These are phyloP conservation scores for Cyphellophora attinorum DNA, from an alignment of 2,329 filamentous ascomycete species.

Conservation along the genomic window DNA sequence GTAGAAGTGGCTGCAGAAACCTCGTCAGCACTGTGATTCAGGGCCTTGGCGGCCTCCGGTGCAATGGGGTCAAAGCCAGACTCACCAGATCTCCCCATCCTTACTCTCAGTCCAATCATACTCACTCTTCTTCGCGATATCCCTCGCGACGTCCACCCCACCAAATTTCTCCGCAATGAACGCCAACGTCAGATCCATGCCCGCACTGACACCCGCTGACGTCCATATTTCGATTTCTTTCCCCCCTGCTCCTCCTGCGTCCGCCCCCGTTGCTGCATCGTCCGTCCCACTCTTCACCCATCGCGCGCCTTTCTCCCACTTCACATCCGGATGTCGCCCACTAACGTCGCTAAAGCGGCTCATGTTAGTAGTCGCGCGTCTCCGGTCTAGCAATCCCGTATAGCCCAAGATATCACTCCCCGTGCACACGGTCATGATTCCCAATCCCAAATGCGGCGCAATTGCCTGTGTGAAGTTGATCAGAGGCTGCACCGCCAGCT, in stretches of 20 bases:
- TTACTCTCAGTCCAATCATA: constrained; percentile 29
- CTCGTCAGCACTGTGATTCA: too few relatives aligned
- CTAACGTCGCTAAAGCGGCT: constrained; percentile 41
- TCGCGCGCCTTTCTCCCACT: constrained; percentile 53
- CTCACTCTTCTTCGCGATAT: constrained; percentile 45
- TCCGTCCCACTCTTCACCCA: constrained; percentile 38
- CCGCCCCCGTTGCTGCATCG: constrained; percentile 4
- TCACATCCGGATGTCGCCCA: constrained; percentile 38
- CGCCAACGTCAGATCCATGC: constrained; percentile 52
- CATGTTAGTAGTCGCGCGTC: constrained; percentile 59
- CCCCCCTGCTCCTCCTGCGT: not conserved
- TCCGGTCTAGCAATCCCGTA: constrained; percentile 51
- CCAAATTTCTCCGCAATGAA: constrained; percentile 48
- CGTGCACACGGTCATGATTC: constrained; percentile 55
- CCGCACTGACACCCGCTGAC: constrained; percentile 53
- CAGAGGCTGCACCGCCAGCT: constrained; percentile 4
- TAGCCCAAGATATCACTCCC: constrained; percentile 50
- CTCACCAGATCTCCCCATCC: constrained; percentile 1
- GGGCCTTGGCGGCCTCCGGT: too few relatives aligned
- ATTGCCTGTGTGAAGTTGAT: constrained; percentile 11
- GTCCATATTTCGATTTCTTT: constrained; percentile 48
- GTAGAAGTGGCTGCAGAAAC: not conserved
- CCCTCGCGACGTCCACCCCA: constrained; percentile 34
- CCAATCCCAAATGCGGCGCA: constrained; percentile 8
- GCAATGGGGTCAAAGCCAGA: too few relatives aligned